Base-by-base conservation (phyloP, 805 yeast species). In the Metschnikowia vanudenii region DNA sequence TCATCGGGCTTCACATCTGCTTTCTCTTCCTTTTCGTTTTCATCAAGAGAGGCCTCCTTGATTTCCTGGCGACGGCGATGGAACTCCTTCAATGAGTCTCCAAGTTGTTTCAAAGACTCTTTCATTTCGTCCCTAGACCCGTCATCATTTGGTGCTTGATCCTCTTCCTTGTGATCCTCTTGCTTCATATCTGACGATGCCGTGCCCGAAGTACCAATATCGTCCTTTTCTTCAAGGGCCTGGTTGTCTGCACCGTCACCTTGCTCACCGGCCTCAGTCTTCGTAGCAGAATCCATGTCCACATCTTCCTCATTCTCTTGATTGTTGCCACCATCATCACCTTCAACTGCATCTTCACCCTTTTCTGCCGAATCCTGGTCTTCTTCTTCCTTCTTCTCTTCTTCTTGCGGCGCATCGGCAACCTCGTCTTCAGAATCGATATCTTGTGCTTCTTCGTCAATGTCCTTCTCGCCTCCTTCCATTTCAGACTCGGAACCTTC, bases 21-120 rank as follows among this genome's bases (percentile, higher is more conserved):
- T 43, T 79, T 76, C 11, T 82, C 82, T 37, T 76, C 71, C 34
- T 80, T 81, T 42, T 78, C 80, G 20, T 67, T 68, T 29, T 71
- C 67, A 24, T 68, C 65, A 28, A 51, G 51, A 2, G 77, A 67
- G 9, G 87, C 80, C 53, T 88, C 91, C 54, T 83, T 75, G 50
- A 94, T 92, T 56, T 90, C 97, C 63, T 88, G 89, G 52, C 86
- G 82, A 57, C 96, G 85, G 61, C 88, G 85, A 62, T 92, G 95
- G 68, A 86, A 92, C 60, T 91, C 96, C 57, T 92, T 88, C 68
- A 91, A 63, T 1, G 96, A 80, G 65, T 91, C 97, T 43, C 99
- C 98, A 12, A 94, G 75, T 61, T 90, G 90, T 62, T 87, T 87
- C 66, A 92, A 72, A 0, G 95, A 81, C 57, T 89, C 90, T 47